These are phyloP conservation scores for Mimosa pudica DNA, from an alignment of 306 rosid species.

Conservation along the genomic window DNA sequence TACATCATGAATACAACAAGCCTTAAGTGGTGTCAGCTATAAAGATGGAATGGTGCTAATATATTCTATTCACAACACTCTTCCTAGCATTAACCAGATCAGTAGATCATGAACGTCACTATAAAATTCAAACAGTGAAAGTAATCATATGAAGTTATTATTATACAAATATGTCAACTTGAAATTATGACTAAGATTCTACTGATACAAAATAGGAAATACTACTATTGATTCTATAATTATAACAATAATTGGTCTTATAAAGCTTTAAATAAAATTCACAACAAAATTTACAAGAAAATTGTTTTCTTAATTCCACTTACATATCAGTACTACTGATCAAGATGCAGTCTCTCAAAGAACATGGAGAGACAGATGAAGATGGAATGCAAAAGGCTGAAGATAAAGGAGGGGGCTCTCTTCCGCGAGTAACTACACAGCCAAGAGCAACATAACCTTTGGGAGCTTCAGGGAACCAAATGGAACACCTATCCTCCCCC, in stretches of 20 bases:
- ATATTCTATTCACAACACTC: background rate
- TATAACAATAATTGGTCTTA: background rate
- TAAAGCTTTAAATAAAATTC: conserved; percentile 10
- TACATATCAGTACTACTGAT: conserved; percentile 62
- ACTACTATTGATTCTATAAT: too few relatives aligned
- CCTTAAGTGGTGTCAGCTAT: background rate
- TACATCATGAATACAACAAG: background rate
- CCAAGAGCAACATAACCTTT: conserved; percentile 91
- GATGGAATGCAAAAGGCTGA: conserved; percentile 75
- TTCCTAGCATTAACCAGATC: background rate
- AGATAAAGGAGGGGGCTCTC: conserved; percentile 68
- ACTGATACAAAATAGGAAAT: too few relatives aligned
- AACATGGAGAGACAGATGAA: conserved; percentile 76
- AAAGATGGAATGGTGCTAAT: background rate
- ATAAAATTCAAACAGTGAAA: conserved; percentile 15
- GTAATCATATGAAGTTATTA: conserved; percentile 16
- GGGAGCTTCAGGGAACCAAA: conserved; percentile 98
- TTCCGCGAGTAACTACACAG: conserved; percentile 79
- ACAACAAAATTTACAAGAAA: conserved; percentile 21
- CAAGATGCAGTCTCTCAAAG: conserved; percentile 76
- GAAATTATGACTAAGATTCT: background rate
- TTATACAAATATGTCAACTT: background rate
- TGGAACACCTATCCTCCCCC: conserved; percentile 57
- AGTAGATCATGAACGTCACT: background rate
- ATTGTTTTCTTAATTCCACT: conserved; percentile 38